These are phyloP conservation scores for Dendrobium officinale DNA, from an alignment of 106 monocot genomes.

Conservation along the genomic window DNA sequence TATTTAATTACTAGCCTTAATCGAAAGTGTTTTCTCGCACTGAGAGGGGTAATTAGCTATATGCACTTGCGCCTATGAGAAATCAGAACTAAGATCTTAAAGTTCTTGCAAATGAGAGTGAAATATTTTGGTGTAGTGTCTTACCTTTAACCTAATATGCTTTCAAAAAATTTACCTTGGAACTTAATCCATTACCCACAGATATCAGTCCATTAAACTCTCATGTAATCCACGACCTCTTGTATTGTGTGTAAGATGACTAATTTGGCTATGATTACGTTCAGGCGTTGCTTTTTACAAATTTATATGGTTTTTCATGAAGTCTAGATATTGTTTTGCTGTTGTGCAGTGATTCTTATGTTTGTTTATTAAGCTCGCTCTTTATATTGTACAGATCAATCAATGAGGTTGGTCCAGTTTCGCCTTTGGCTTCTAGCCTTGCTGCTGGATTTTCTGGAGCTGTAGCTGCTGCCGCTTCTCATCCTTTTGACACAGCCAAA, in stretches of 20 bases:
- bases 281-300: not conserved
- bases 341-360: not conserved
- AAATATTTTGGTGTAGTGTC: too few relatives aligned
- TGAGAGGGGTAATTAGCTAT: too few relatives aligned
- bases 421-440: conserved; percentile 68
- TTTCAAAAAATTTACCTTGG: too few relatives aligned
- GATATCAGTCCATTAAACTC: not conserved
- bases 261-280: not conserved
- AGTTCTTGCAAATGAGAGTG: too few relatives aligned
- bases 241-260: not conserved
- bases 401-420: conserved; percentile 63
- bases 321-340: not conserved
- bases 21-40: too few relatives aligned
- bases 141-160: too few relatives aligned
- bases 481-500: conserved; percentile 92
- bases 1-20: too few relatives aligned
- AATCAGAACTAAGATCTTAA: too few relatives aligned
- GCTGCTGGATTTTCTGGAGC: conserved; percentile 86
- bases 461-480: conserved; percentile 84
- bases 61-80: too few relatives aligned
- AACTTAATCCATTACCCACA: too few relatives aligned
- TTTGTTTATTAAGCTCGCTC: not conserved
- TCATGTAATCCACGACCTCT: not conserved
- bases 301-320: not conserved
- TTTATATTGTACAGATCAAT: conserved; percentile 45